phyloP scores from a whole-genome alignment of 2,329 filamentous ascomycete genomes.

The Ascochyta koolunga region DNA sequence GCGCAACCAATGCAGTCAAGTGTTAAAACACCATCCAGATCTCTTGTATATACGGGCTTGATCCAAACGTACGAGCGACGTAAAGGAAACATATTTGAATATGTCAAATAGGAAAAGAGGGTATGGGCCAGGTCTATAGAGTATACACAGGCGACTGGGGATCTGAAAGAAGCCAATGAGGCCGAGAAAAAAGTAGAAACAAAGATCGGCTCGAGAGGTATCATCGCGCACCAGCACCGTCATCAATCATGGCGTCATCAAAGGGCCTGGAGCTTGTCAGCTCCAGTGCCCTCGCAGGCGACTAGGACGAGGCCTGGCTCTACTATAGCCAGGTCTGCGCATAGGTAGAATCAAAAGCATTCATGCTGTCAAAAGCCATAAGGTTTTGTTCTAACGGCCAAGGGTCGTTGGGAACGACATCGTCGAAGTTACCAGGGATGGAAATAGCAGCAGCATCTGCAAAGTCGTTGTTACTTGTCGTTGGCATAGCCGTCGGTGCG shows the following conservation, averaged over 20 bases:
- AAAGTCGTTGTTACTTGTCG: conserved; percentile 29
- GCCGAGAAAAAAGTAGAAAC: conserved; percentile 27
- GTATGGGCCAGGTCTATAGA: conserved; percentile 33
- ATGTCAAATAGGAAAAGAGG: conserved; percentile 10
- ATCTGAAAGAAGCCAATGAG: conserved; percentile 31
- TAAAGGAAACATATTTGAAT: conserved; percentile 17
- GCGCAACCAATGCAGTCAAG: conserved; percentile 14
- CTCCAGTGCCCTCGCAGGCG: conserved; percentile 25
- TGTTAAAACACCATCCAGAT: conserved; percentile 16
- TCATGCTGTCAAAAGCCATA: conserved; percentile 31
- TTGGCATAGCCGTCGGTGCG: conserved; percentile 32
- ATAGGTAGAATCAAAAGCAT: conserved; percentile 34
- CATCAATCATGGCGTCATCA: conserved; percentile 47
- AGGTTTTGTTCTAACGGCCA: conserved; percentile 41
- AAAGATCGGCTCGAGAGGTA: conserved; percentile 29
- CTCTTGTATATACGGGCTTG: conserved; percentile 10
- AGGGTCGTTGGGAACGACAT: conserved; percentile 36
- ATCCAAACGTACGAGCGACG: conserved; percentile 9
- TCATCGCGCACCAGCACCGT: conserved; percentile 42
- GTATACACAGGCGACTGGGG: conserved; percentile 46
- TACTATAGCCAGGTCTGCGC: conserved; percentile 39
- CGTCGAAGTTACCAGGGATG: conserved; percentile 41
- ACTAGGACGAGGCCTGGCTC: conserved; percentile 42
- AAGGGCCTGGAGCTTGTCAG: conserved; percentile 22
- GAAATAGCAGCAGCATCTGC: conserved; percentile 39